Conservation (phyloP, 768 basidiomycete genomes). For the Leccinum rimulosum region DNA sequence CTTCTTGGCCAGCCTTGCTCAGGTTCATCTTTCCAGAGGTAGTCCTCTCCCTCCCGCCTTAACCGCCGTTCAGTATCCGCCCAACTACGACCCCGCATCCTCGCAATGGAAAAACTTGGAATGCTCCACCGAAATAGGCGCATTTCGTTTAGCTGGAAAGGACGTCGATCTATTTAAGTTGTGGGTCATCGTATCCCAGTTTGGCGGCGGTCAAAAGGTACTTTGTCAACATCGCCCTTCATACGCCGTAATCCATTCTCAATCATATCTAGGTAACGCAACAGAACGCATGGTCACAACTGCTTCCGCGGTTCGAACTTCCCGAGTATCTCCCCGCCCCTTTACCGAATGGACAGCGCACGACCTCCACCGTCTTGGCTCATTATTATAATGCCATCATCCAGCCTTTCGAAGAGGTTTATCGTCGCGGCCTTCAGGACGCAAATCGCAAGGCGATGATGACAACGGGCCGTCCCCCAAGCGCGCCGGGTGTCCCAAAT, state of each 20-base stretch:
- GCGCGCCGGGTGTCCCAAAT: conserved; percentile 10
- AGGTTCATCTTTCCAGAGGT: conserved; percentile 52
- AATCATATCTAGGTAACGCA: conserved; percentile 40
- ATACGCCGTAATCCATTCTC: conserved; percentile 13
- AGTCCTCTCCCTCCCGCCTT: conserved; percentile 75
- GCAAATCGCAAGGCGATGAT: conserved; percentile 55
- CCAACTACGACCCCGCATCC: conserved; percentile 58
- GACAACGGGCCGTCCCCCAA: conserved; percentile 36
- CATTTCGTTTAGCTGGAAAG: conserved; percentile 66
- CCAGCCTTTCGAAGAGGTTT: conserved; percentile 69
- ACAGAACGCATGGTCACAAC: conserved; percentile 54
- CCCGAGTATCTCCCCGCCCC: conserved; percentile 52
- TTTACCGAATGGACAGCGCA: conserved; percentile 45
- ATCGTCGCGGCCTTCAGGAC: conserved; percentile 59
- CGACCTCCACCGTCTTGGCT: conserved; percentile 50
- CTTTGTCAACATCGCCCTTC: conserved; percentile 22
- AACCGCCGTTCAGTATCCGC: conserved; percentile 55
- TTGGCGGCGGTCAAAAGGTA: conserved; percentile 65
- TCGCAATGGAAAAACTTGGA: conserved; percentile 70
- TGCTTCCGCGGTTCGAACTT: conserved; percentile 57
- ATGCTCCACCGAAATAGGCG: conserved; percentile 55
- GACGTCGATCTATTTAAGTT: conserved; percentile 77
- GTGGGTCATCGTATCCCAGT: conserved; percentile 58
- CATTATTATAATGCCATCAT: conserved; percentile 63
- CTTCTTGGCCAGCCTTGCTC: conserved; percentile 62